These are phyloP conservation scores for Helotiales sp. DNA, from an alignment of 2,329 filamentous ascomycete species.

Conservation along the genomic window DNA sequence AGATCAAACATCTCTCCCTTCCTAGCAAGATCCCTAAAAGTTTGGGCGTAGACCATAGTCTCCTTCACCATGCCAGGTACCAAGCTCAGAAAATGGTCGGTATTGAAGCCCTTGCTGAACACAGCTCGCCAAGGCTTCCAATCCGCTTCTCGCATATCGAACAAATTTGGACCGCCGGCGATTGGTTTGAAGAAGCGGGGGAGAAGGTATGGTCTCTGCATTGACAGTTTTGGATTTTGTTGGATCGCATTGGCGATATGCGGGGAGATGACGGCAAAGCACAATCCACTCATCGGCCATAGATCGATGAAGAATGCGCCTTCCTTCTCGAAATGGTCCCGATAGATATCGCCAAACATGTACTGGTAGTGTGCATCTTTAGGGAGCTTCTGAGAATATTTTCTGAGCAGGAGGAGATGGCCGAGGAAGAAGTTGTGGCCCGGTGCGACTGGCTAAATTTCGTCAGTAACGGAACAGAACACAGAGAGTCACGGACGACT, in stretches of 20 bases:
- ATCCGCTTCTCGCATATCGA: conserved; percentile 10
- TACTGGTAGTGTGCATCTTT: conserved; percentile 19
- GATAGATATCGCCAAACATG: conserved; percentile 15
- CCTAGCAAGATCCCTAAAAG: background rate
- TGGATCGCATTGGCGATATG: conserved; percentile 8
- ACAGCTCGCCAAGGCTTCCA: conserved; percentile 13
- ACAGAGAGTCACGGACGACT: background rate
- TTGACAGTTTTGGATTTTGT: conserved; percentile 4
- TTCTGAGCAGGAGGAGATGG: conserved; percentile 17
- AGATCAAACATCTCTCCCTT: conserved; percentile 7
- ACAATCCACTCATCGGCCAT: conserved; percentile 11
- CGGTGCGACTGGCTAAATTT: conserved; percentile 9
- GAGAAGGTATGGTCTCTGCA: background rate
- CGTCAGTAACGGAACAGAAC: background rate
- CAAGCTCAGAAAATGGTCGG: conserved; percentile 7
- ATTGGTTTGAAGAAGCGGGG: conserved; percentile 7
- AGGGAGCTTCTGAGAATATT: conserved; percentile 7
- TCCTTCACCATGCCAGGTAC: conserved; percentile 15
- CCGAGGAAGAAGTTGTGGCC: conserved; percentile 18
- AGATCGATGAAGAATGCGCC: conserved; percentile 19
- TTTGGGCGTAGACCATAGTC: conserved; percentile 5
- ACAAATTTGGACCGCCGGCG: conserved; percentile 11
- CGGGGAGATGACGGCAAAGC: conserved; percentile 10
- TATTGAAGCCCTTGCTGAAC: conserved; percentile 10
- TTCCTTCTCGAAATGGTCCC: conserved; percentile 15